Base-by-base conservation (phyloP, 495 filamentous ascomycete genomes). In the Thermochaetoides thermophila region DNA sequence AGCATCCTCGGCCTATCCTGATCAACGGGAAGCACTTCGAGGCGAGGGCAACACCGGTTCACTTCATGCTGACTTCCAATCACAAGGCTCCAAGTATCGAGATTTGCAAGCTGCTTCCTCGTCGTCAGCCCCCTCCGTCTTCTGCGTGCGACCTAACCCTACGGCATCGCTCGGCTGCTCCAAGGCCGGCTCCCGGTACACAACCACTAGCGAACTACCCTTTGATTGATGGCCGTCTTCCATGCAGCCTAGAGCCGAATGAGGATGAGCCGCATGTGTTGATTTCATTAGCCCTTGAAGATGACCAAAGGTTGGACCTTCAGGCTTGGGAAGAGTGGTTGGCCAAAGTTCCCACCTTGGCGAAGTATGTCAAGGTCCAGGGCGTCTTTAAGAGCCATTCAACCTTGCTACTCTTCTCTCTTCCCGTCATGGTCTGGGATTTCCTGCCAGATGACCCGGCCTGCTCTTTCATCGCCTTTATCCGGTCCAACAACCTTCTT, bases 381-480 rank as follows among this genome's bases (percentile, higher is more conserved):
- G 64, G 64, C 15, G 55, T 67, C 2, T 71, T 65, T 40, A 61
- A 63, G 36, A 68, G 64, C 27, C 55, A 69, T 37, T 71, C 66
- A 10, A 67, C 57, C 1, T 35, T 71, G 20, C 39, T 68, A 10
- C 36, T 69, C 10, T 34, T 69, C 0, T 63, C 62, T 0, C 42
- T 71, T 28, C 66, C 67, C 2, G 53, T 69, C 17, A 64, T 63
- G 49, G 46, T 70, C 6, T 71, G 66, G 67, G 59, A 68, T 40
- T 47, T 70, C 16, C 46, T 71, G 0, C 64, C 64, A 2, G 59
- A 64, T 19, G 47, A 65, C 31, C 59, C 55, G 5, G 66, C 67
- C 1, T 63, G 63, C 34, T 57, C 55, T 1, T 70, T 71, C n/a
- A 40, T 71, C 10, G 60, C 57, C 7, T 71, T 69, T 33, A 62